Conservation (phyloP, 331 rosid species). For the Quercus tomentella region DNA sequence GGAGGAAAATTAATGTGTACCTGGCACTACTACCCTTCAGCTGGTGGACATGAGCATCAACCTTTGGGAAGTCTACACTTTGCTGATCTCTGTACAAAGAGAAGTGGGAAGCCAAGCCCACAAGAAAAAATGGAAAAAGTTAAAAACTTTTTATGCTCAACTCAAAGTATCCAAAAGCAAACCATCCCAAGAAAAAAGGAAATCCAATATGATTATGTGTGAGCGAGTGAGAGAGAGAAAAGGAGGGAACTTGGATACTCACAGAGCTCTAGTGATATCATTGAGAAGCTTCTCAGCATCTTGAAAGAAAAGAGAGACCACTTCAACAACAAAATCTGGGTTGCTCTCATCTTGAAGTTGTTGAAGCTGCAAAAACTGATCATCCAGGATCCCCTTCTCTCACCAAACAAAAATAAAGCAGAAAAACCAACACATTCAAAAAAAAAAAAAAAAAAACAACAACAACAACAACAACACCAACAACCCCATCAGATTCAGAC, state of each 20-base stretch:
- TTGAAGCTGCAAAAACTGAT: constrained; percentile 85
- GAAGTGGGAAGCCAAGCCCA: not conserved
- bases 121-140: constrained; percentile 7
- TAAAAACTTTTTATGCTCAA: not conserved
- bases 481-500: constrained; percentile 19
- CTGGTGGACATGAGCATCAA: constrained; percentile 96
- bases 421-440: not conserved
- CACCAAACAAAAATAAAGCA: constrained; percentile 16
- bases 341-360: constrained; percentile 97
- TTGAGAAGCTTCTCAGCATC: constrained; percentile 94
- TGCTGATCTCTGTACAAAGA: constrained; percentile 56
- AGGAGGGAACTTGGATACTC: constrained; percentile 17
- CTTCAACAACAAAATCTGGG: constrained; percentile 92
- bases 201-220: not conserved
- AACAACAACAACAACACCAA: constrained; percentile 7
- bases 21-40: constrained; percentile 98
- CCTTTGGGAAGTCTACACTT: constrained; percentile 72
- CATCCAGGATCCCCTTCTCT: constrained; percentile 69
- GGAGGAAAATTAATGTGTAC: constrained; percentile 30
- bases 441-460: not conserved
- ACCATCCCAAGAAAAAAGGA: constrained; percentile 5
- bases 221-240: not conserved
- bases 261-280: constrained; percentile 81
- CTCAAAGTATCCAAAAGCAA: constrained; percentile 1
- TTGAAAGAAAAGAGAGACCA: constrained; percentile 86